These are phyloP conservation scores for Hericium coralloides DNA, from an alignment of 768 basidiomycete species.

Conservation along the genomic window DNA sequence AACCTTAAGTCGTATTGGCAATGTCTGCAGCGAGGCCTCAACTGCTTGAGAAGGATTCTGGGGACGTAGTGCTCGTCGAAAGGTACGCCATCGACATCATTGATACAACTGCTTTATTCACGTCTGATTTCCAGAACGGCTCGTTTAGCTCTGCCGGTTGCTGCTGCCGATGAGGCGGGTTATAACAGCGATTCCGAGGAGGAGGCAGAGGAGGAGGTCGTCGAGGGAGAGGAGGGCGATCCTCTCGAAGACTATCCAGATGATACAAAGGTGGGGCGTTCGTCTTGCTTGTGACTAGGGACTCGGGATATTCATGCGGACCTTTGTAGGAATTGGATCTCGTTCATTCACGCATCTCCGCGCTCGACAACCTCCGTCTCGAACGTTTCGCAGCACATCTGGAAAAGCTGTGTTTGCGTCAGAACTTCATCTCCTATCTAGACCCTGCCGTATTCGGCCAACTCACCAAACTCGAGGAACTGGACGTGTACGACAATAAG, in stretches of 20 bases:
- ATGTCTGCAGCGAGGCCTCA: background rate
- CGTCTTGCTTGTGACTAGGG: background rate
- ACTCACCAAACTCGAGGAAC: constrained; percentile 67
- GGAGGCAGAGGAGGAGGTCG: constrained; percentile 38
- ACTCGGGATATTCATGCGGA: background rate
- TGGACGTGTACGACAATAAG: constrained; percentile 96
- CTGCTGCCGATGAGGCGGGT: constrained; percentile 7
- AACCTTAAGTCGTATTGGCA: background rate
- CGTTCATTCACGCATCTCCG: constrained; percentile 67
- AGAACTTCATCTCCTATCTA: constrained; percentile 71
- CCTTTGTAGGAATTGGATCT: constrained; percentile 72
- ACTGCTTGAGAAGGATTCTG: background rate
- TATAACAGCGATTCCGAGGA: constrained; percentile 18
- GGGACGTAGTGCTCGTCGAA: background rate
- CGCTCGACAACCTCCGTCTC: constrained; percentile 58
- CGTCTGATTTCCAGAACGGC: constrained; percentile 7
- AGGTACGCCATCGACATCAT: background rate
- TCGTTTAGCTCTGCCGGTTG: constrained; percentile 8
- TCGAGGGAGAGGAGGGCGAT: constrained; percentile 32
- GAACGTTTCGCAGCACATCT: constrained; percentile 63
- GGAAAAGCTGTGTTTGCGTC: constrained; percentile 72
- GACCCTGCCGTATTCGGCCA: constrained; percentile 63
- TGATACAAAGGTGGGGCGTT: constrained; percentile 63
- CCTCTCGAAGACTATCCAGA: constrained; percentile 74
- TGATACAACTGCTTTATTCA: background rate